A percentile compares a stretch with the other conserved stretches of the same genome.
These are phyloP conservation scores for Penicillium flavigenum DNA, from an alignment of 495 filamentous ascomycete species.

Conservation along the genomic window DNA sequence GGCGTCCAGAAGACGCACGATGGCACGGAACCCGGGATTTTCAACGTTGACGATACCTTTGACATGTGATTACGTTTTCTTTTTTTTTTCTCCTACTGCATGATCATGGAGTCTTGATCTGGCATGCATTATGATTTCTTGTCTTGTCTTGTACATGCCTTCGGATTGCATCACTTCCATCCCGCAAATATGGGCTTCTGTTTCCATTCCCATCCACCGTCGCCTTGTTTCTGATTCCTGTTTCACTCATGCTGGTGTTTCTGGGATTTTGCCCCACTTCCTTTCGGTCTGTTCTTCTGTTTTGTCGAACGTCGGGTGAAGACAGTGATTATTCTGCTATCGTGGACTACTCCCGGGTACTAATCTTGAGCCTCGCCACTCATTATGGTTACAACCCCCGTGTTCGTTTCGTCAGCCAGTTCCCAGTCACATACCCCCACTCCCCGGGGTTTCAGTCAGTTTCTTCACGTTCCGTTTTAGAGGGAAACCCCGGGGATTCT, in stretches of 20 bases:
- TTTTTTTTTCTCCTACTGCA: constrained; percentile 31
- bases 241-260: constrained; percentile 3
- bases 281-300: constrained; percentile 3
- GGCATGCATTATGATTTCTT: constrained; percentile 29
- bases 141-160: constrained; percentile 45
- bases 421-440: constrained; percentile 9
- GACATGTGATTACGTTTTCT: constrained; percentile 56
- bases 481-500: constrained; percentile 1
- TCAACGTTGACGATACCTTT: constrained; percentile 70
- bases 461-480: background rate
- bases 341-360: background rate
- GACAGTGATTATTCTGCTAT: background rate
- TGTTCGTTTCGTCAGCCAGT: background rate
- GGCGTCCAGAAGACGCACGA: constrained; percentile 66
- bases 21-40: constrained; percentile 65
- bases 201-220: constrained; percentile 19
- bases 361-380: background rate
- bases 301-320: background rate
- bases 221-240: constrained; percentile 11
- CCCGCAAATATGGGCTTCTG: constrained; percentile 29
- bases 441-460: background rate
- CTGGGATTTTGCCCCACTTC: background rate
- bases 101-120: constrained; percentile 48
- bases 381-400: background rate
- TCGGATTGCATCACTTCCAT: constrained; percentile 25